Base-by-base conservation (phyloP, 805 yeast genomes). In the Lipomyces starkeyi region DNA sequence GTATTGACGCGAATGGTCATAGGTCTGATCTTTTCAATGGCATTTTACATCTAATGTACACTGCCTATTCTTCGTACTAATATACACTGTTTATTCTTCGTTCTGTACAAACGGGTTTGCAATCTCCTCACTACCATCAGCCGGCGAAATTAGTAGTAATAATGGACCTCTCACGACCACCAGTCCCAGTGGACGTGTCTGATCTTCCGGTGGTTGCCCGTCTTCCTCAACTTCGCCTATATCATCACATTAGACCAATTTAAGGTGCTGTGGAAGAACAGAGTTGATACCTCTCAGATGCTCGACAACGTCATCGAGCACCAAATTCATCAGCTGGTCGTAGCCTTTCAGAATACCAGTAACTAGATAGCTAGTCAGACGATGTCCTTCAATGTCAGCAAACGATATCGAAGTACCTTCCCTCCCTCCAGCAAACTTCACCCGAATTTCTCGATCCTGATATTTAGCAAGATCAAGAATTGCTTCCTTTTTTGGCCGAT, bases 281-380 rank as follows among this genome's bases (percentile, higher is more conserved):
- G 7, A 17, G 11, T 32, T 78, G 86, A 76, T 74, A 81, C 85
- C 85, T 79, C 89, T 82, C 54, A 89, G 74, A 8, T 83, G 83
- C 78, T 95, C 98, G 29, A 78, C 75, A 2, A 88, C 88, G 61
- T 87, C 86, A 54, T 86, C 89, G 59, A 87, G 79, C 14, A 87
- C 89, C 55, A 87, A 82, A 76, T 95, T 95, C 97, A 94, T 92
- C 76, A 92, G 90, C 78, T 93, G 97, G 78, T 95, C 99, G 78
- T 91, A 93, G 43, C 98, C 98, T 73, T 91, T 91, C 73, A 94
- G 84, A 0, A 82, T 80, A 47, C 99, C 99, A 20, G 83, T 82
- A n/a, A 90, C 87, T 76, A 69, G 71, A n/a, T n/a, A 14, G 13
- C 14, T 14, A 8, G 49, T 43, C 9, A 43, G 58, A 25, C 53